Evolutionary conservation across 2,329 filamentous ascomycete species (phyloP).

Genomic region (Paradendryphiella salina): DNA sequence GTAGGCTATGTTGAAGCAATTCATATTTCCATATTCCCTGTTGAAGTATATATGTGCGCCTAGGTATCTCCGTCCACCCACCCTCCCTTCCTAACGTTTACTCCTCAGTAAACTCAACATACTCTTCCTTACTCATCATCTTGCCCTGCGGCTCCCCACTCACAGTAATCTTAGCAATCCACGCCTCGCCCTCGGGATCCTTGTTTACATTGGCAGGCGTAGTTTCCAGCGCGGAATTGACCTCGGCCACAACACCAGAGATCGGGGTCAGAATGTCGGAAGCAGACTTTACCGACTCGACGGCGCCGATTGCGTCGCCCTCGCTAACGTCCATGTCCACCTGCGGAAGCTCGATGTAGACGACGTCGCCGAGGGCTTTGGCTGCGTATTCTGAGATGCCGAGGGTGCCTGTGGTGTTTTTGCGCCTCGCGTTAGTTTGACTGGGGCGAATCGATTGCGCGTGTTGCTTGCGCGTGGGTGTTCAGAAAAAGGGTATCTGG

Average conservation of each 20-base stretch:
- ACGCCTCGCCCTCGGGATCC: constrained; percentile 85
- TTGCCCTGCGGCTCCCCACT: constrained; percentile 61
- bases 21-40: constrained; percentile 5
- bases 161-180: constrained; percentile 88
- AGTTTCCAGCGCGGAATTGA: constrained; percentile 77
- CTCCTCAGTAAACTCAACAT: constrained; percentile 72
- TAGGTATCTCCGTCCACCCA: constrained; percentile 6
- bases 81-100: constrained; percentile 5
- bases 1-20: neutral
- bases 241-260: constrained; percentile 71
- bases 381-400: constrained; percentile 93
- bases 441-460: neutral
- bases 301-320: constrained; percentile 87
- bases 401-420: constrained; percentile 57
- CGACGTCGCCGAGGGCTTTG: constrained; percentile 89
- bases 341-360: constrained; percentile 92
- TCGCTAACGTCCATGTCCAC: constrained; percentile 67
- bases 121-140: constrained; percentile 77
- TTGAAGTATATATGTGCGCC: constrained; percentile 9
- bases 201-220: constrained; percentile 87
- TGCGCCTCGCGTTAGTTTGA: neutral
- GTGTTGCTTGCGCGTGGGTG: neutral
- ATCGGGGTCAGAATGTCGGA: constrained; percentile 94
- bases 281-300: constrained; percentile 98
- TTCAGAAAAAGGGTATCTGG: constrained; percentile 4